Conservation (phyloP, 83 land plant genomes). For the Thuja plicata region DNA sequence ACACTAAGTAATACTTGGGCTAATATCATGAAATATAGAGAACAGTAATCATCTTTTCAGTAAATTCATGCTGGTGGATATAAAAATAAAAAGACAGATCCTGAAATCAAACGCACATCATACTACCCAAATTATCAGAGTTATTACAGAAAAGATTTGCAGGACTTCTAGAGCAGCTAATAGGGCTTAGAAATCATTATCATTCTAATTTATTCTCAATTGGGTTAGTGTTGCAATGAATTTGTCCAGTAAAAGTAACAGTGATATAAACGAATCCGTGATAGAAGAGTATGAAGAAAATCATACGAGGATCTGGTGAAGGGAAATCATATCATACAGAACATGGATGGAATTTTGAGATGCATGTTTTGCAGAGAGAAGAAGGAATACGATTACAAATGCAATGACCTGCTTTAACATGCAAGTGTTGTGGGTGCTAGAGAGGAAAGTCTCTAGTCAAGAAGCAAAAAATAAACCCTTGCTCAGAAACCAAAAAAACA, state of each 20-base stretch:
- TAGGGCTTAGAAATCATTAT: background rate
- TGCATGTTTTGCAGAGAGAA: constrained; percentile 73
- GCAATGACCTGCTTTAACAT: constrained; percentile 74
- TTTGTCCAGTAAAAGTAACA: background rate
- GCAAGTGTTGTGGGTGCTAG: constrained; percentile 45
- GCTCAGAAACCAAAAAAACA: no score
- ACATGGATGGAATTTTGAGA: constrained; percentile 36
- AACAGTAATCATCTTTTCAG: no score
- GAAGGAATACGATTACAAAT: constrained; percentile 49
- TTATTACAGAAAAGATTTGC: no score
- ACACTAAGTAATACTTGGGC: no score
- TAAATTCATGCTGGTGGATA: no score
- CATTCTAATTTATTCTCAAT: background rate
- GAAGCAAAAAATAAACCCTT: no score
- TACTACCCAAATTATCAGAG: no score
- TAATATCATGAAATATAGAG: no score
- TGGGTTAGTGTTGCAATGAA: no score
- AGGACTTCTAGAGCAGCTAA: background rate
- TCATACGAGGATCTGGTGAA: constrained; percentile 8
- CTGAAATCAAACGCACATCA: no score
- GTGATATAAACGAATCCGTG: constrained; percentile 29
- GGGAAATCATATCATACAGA: background rate
- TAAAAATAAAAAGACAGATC: no score
- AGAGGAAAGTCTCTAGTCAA: no score
- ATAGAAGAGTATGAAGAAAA: constrained; percentile 23